Conservation (phyloP, 2,329 filamentous ascomycete species). For the Arthrobotrys pseudoclavata region DNA sequence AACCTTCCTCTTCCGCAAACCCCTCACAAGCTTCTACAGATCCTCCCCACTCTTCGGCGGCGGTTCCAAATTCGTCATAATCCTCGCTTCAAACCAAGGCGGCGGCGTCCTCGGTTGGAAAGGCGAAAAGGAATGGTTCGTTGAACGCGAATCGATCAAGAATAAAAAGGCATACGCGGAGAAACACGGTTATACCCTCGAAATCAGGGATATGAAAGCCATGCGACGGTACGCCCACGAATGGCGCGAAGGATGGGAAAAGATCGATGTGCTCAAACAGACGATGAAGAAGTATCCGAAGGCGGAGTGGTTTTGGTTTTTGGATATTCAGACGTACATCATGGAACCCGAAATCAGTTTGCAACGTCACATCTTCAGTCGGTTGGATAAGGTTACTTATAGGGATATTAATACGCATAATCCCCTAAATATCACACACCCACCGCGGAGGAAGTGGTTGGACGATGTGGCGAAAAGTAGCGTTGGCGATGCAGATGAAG, state of each 20-base stretch:
- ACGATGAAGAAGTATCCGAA: conserved; percentile 93
- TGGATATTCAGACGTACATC: conserved; percentile 96
- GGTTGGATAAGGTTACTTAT: conserved; percentile 81
- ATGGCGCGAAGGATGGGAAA: conserved; percentile 98
- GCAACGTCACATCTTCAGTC: conserved; percentile 88
- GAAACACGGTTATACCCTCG: conserved; percentile 93
- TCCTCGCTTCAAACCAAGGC: conserved; percentile 91
- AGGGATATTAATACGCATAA: conserved; percentile 98
- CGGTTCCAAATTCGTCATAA: conserved; percentile 91
- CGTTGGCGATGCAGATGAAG: conserved; percentile 80
- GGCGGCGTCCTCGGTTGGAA: conserved; percentile 99
- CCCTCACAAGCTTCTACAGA: conserved; percentile 34
- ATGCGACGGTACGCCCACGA: conserved; percentile 99
- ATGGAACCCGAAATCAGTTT: conserved; percentile 96
- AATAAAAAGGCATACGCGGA: conserved; percentile 93
- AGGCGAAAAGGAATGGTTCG: conserved; percentile 95
- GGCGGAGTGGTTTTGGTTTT: conserved; percentile 99
- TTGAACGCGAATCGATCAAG: conserved; percentile 92
- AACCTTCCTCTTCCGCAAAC: conserved; percentile 39
- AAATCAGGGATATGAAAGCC: conserved; percentile 98
- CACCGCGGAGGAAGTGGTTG: conserved; percentile 73
- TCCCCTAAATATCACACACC: conserved; percentile 91
- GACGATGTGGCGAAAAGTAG: conserved; percentile 80
- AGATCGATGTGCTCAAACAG: conserved; percentile 91
- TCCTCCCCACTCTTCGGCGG: conserved; percentile 73